phyloP scores from a whole-genome alignment of 2,329 filamentous ascomycete species.

The Cladosporium cucumerinum region DNA sequence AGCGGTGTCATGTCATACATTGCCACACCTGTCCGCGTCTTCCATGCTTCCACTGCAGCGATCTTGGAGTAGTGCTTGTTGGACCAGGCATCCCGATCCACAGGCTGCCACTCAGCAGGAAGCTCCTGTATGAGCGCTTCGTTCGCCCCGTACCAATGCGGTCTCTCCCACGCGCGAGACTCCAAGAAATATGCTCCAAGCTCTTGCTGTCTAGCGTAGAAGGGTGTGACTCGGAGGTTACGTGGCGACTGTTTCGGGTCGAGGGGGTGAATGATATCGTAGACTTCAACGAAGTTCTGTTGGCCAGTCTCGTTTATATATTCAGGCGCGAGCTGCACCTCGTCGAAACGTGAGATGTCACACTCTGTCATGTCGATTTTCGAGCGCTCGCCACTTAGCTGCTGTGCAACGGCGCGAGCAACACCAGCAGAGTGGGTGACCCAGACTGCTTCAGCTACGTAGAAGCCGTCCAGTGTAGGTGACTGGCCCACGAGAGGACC shows the following conservation, averaged over 20 bases:
- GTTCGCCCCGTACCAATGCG: slow-evolving; percentile 61
- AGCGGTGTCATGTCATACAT: slow-evolving; percentile 63
- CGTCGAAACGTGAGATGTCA: slow-evolving; percentile 59
- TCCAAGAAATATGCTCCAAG: slow-evolving; percentile 60
- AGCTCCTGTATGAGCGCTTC: slow-evolving; percentile 49
- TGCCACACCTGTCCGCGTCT: slow-evolving; percentile 59
- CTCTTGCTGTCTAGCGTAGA: slow-evolving; percentile 53
- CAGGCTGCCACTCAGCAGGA: slow-evolving; percentile 54
- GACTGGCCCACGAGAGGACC: slow-evolving; percentile 58
- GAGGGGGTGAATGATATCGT: slow-evolving; percentile 62
- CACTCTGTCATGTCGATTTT: slow-evolving; percentile 57
- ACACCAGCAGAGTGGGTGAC: slow-evolving; percentile 64
- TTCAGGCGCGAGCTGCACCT: slow-evolving; percentile 54
- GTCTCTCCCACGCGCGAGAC: slow-evolving; percentile 59
- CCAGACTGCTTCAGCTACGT: slow-evolving; percentile 64
- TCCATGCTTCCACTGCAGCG: slow-evolving; percentile 61
- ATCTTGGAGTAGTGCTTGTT: slow-evolving; percentile 56
- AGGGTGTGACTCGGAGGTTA: slow-evolving; percentile 58
- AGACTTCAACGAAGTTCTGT: slow-evolving; percentile 62
- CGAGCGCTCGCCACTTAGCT: slow-evolving; percentile 56
- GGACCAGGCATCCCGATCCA: slow-evolving; percentile 59
- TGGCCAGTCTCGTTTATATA: slow-evolving; percentile 59
- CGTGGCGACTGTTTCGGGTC: slow-evolving; percentile 57
- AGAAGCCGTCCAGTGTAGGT: slow-evolving; percentile 59
- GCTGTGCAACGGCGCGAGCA: slow-evolving; percentile 57